Evolutionary conservation across 2,329 filamentous ascomycete genomes (phyloP).

Genomic region (Microdochium trichocladiopsis): DNA sequence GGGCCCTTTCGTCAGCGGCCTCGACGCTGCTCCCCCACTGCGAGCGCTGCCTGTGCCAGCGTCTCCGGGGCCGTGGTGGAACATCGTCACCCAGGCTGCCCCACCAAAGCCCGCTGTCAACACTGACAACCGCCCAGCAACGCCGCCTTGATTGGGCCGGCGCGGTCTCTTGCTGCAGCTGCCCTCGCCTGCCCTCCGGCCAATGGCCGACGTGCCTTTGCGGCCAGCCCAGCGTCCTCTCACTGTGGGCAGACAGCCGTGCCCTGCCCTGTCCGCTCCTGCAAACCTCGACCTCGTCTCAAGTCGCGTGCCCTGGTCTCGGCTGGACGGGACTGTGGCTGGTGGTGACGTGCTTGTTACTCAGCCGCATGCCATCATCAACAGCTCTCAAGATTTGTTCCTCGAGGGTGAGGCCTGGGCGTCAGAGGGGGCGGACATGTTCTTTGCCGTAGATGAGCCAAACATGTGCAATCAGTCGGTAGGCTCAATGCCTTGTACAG

Average conservation of each 20-base stretch:
- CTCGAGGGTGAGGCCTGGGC: background rate
- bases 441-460: no score
- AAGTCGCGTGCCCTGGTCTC: background rate
- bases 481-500: no score
- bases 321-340: background rate
- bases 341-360: background rate
- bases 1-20: background rate
- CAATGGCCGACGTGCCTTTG: background rate
- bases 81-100: background rate
- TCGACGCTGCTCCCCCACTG: background rate
- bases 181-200: background rate
- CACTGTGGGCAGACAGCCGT: no score
- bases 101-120: conserved; percentile 31
- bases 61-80: background rate
- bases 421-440: no score
- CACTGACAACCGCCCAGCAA: conserved; percentile 52
- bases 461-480: no score
- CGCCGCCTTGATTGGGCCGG: conserved; percentile 35
- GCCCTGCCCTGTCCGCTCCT: no score
- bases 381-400: background rate
- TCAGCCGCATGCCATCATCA: background rate
- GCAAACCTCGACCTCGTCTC: background rate
- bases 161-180: conserved; percentile 4
- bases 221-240: background rate
- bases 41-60: background rate